Conservation (phyloP, 1,139 yeast species). For the Geotrichum australiense region DNA sequence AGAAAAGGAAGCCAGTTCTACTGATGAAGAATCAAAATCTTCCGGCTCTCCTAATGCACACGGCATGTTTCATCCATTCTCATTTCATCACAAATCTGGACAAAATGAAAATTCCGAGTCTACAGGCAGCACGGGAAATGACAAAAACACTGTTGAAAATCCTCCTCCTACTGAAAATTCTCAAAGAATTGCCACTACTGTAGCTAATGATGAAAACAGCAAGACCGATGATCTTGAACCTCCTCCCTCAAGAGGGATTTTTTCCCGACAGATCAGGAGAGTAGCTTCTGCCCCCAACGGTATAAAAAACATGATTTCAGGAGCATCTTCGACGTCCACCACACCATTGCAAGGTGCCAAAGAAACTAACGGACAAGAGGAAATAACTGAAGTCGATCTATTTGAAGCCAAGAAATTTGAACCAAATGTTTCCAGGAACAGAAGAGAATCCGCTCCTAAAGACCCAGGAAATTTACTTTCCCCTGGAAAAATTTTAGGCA, state of each 20-base stretch:
- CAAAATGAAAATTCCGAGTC: neutral
- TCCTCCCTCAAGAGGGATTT: slow-evolving; percentile 32
- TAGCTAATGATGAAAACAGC: slow-evolving; percentile 7
- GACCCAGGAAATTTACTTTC: neutral
- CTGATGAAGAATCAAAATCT: neutral
- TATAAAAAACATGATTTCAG: slow-evolving; percentile 29
- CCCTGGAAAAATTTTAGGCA: slow-evolving; percentile 8
- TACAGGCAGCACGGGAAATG: neutral
- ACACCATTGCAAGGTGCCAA: slow-evolving; percentile 14
- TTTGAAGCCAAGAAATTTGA: slow-evolving; percentile 9
- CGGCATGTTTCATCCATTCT: slow-evolving; percentile 26
- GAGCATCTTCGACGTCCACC: slow-evolving; percentile 14
- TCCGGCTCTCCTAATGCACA: slow-evolving; percentile 15
- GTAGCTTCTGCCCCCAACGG: slow-evolving; percentile 80
- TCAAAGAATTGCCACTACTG: neutral
- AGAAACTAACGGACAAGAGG: slow-evolving; percentile 10
- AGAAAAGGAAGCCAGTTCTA: neutral
- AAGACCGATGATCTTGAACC: slow-evolving; percentile 12
- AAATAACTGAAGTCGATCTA: slow-evolving; percentile 16
- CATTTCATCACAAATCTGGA: slow-evolving; percentile 5
- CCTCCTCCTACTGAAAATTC: neutral
- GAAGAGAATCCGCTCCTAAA: slow-evolving; percentile 1
- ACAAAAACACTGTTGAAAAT: neutral
- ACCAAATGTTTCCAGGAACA: neutral
- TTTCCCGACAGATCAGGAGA: slow-evolving; percentile 55